Evolutionary conservation across 805 yeast genomes (phyloP), one percentile per base, ranked within the genome.

Genomic region (Candida krabiensis): DNA sequence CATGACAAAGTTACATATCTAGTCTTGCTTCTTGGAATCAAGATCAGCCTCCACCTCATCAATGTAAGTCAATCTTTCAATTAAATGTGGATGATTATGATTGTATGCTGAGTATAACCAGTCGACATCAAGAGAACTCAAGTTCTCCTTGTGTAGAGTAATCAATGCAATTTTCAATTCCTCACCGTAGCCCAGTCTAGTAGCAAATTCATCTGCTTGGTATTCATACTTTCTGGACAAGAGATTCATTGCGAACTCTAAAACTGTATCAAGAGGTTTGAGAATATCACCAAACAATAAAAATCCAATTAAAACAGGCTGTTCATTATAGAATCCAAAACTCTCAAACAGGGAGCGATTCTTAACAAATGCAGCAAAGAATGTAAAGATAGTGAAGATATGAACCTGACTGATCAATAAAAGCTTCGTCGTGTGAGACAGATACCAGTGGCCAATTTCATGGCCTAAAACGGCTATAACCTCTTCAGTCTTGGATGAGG

Each of bases 361-460:
- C 45, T 80, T 77, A 58, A 87, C 77, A 52, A 91, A 89, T 1
- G 81, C 83, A 1, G 95, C 77, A 64, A 93, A 90, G 46, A 85
- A 57, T 1, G 84, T 70, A 60, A 90, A 86, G 30, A 80, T 72
- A 18, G 77, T 54, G 50, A 84, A 77, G 36, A 82, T 62, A 51
- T 86, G 86, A 4, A 67, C 60, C 63, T 87, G 90, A 32, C 79
- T 70, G 46, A 82, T 73, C 4, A 75, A 55, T 55, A 93, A 64
- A 73, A 83, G 75, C 58, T 80, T 81, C n/a, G 90, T 70, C 44
- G 90, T 83, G 63, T 93, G 99, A 41, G 84, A 80, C 60, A 85
- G 73, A 53, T 83, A 82, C 99, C 99, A 93, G 63, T 93, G 99
- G 35, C 99, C 99, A 51, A 93, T 83, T 69, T 93, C 99, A 59